These are phyloP conservation scores for Chaetomium fimeti DNA, from an alignment of 495 filamentous ascomycete species.

Conservation along the genomic window DNA sequence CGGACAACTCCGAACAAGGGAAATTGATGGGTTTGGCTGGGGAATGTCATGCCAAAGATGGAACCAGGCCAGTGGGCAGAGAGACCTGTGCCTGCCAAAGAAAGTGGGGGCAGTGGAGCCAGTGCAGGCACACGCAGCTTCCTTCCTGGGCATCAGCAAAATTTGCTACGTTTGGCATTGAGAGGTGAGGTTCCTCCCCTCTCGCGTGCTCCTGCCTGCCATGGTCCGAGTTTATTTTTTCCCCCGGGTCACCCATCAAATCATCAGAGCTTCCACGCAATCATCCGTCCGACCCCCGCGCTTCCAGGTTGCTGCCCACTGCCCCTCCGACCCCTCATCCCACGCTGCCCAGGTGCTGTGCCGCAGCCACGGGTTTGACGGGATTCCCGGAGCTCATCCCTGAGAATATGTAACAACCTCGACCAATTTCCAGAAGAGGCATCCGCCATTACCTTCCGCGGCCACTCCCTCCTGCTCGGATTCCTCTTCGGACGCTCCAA, in stretches of 20 bases:
- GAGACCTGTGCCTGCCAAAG: no score
- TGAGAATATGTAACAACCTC: neutral
- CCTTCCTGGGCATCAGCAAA: neutral
- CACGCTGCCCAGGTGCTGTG: constrained; percentile 10
- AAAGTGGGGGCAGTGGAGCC: neutral
- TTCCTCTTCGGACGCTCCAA: neutral
- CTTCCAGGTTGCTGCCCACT: no score
- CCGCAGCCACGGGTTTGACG: constrained; percentile 20
- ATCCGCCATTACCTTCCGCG: neutral
- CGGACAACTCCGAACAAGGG: constrained; percentile 6
- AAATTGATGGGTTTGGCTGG: neutral
- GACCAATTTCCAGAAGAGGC: neutral
- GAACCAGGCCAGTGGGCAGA: neutral
- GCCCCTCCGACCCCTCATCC: constrained; percentile 18
- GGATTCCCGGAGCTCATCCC: neutral
- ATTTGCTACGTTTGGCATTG: neutral
- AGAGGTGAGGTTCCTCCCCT: neutral
- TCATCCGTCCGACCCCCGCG: constrained; percentile 3
- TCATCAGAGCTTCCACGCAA: neutral
- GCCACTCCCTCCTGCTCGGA: neutral
- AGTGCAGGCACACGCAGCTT: neutral
- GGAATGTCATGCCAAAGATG: neutral
- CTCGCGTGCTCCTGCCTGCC: neutral
- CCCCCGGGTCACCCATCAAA: neutral
- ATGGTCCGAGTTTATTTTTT: neutral